Evolutionary conservation across 2,329 filamentous ascomycete species (phyloP), one percentile per base, ranked within the genome.

Genomic region (Aspergillus persii): DNA sequence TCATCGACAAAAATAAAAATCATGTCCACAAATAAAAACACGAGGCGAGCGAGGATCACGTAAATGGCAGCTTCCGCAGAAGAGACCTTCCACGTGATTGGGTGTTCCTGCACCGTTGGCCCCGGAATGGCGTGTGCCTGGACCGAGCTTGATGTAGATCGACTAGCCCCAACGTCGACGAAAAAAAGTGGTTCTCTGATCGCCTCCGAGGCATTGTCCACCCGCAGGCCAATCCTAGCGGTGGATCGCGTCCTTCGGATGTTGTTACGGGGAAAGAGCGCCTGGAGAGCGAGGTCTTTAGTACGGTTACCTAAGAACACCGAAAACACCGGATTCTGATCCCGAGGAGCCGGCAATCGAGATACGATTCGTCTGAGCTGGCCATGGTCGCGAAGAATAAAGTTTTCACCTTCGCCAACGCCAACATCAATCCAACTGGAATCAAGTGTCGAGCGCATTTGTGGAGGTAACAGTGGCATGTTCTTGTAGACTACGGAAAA

Each of bases 11-110:
- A 69, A 26, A 69, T 64, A 31, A 50, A 69, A 61, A 69, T 48
- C 3, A 68, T 29, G 61, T 69, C 64, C 2, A 53, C 59, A 26
- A 69, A 69, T 27, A 64, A n/a, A 57, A 69, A 69, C 11, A 69
- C 50, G 7, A 69, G 53, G 8, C 50, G 50, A 11, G 53, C 58
- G 59, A 48, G 66, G 26, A 57, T 18, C n/a, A 30, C 23, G 3
- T 11, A 26, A 8, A 57, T n/a, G 12, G 46, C 49, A 31, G 41
- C 30, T 18, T 36, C 12, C 23, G 39, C 18, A 18, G 49, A 53
- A 26, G 26, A 18, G 39, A 36, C 36, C 4, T 52, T 39, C 55
- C 41, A 57, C 11, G 41, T 48, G n/a, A 57, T 46, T 11, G 55
- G 48, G 41, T 57, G 27, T 11, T 57, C 50, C 39, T 39, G n/a